Conservation (phyloP, 257 asterid species). For the Apocynum venetum region DNA sequence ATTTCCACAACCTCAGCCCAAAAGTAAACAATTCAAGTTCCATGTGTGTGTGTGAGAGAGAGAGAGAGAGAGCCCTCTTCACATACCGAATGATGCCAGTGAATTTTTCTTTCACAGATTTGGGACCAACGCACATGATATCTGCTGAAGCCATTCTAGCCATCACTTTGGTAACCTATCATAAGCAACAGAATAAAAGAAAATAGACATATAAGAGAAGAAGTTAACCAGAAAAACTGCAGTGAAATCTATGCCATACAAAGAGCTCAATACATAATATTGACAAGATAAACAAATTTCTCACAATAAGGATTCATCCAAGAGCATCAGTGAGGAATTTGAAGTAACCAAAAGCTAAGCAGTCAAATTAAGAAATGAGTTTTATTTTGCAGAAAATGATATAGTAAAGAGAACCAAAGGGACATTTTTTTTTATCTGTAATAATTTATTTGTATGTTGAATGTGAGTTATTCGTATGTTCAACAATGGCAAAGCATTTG, state of each 20-base stretch:
- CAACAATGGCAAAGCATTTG: background rate
- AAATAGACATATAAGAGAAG: background rate
- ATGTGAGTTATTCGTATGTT: background rate
- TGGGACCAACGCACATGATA: conserved; percentile 81
- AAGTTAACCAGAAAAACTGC: background rate
- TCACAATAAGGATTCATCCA: background rate
- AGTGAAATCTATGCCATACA: background rate
- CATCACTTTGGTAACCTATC: conserved; percentile 91
- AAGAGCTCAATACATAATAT: background rate
- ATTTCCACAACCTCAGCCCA: background rate
- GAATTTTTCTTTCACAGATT: conserved; percentile 77
- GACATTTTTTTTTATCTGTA: background rate
- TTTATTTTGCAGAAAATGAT: background rate
- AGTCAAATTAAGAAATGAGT: background rate
- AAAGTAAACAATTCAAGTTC: background rate
- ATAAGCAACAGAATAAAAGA: conserved; percentile 3
- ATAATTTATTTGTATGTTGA: background rate
- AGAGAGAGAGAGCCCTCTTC: background rate
- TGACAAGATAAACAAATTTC: background rate
- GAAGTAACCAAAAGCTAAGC: background rate
- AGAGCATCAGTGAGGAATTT: background rate
- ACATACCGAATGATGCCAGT: conserved; percentile 77
- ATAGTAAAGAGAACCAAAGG: background rate
- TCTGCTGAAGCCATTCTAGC: conserved; percentile 81
- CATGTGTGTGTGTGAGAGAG: background rate